Base-by-base conservation (phyloP, 805 yeast genomes). In the Spathaspora hagerdaliae region DNA sequence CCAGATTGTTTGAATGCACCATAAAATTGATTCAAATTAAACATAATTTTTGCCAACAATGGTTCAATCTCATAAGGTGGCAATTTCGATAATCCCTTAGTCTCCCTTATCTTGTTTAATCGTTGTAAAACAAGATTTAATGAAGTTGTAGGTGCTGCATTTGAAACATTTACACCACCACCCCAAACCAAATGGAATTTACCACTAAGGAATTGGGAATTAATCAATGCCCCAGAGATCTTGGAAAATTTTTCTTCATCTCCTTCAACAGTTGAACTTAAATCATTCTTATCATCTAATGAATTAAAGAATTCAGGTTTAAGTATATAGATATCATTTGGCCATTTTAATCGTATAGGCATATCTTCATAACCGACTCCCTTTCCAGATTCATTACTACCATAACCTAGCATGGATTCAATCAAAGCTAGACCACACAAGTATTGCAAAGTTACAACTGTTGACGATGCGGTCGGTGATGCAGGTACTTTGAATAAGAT, bases 271-370 rank as follows among this genome's bases (percentile, higher is more conserved):
- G 72, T 70, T 11, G 56, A 38, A 33, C 61, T 58, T 9, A 69
- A 65, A 12, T 68, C 60, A 31, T 67, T 51, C 39, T 64, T 63
- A 27, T 67, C 73, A 11, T 60, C 51, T 9, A 64, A 24, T 12
- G 48, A 44, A 44, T 52, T 50, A 53, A 62, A 75, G 51, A 68
- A 77, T 44, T 81, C 82, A 0, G 96, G 95, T 45, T 79, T 81
- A 54, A 81, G 60, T 4, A 85, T 81, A 59, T 88, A 94, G 11
- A 94, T 68, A 63, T 94, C 99, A 61, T 94, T 94, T 1, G 99
- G 99, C 99, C 99, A 94, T 61, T 94, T 94, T 48, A 94, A 75
- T 42, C 81, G 75, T 12, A 92, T 73, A 0, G 96, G 97, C 53
- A 94, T 64, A 39, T 81, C 84, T 15, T 81, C 83, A 59, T 83